phyloP scores from a whole-genome alignment of 805 yeast species.

The Yarrowia yakushimensis region DNA sequence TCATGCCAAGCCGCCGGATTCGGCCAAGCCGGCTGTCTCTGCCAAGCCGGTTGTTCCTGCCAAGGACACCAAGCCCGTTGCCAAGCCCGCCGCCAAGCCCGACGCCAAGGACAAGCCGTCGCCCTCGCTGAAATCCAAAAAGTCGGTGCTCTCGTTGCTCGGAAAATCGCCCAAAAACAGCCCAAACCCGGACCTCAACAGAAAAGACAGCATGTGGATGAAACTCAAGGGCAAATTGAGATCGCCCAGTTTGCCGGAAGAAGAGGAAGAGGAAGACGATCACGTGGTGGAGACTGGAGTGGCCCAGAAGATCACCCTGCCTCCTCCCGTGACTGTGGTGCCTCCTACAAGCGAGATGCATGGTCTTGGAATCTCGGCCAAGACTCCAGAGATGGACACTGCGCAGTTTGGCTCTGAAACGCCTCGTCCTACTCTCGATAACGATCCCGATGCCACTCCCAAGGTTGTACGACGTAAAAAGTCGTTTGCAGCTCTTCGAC shows the following conservation, averaged over 20 bases:
- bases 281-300: not conserved
- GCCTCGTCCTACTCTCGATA: not conserved
- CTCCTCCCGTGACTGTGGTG: slow-evolving; percentile 5
- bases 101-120: not conserved
- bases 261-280: not conserved
- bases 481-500: slow-evolving; percentile 16
- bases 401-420: not conserved
- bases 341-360: not conserved
- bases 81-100: not conserved
- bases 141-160: not conserved
- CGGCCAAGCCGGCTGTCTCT: not conserved
- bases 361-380: not conserved
- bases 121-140: slow-evolving; percentile 2
- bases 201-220: slow-evolving; percentile 19
- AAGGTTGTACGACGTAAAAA: slow-evolving; percentile 9
- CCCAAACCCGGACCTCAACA: slow-evolving; percentile 16
- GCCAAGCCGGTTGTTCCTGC: not conserved
- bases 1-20: slow-evolving; percentile 5
- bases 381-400: not conserved
- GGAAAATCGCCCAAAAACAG: slow-evolving; percentile 16
- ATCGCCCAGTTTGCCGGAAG: not conserved
- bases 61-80: not conserved
- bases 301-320: not conserved
- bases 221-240: slow-evolving; percentile 10
- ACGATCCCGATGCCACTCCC: slow-evolving; percentile 3